phyloP scores from a whole-genome alignment of 306 rosid genomes.

The Morella rubra region DNA sequence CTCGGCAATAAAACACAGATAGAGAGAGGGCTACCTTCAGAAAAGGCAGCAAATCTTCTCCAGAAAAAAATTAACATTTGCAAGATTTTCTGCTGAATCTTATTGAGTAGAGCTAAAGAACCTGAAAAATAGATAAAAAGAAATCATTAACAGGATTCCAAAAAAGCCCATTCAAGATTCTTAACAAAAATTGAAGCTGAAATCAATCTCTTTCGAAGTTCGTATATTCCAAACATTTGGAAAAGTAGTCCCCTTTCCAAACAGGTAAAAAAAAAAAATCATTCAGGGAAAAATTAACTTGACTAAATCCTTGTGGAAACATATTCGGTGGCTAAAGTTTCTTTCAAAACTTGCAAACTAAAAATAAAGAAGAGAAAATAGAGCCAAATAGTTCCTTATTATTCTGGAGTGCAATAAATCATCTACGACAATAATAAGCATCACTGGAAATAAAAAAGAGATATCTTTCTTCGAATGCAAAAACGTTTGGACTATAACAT shows the following conservation, averaged over 20 bases:
- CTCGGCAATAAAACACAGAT: neutral
- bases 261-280: neutral
- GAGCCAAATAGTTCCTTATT: neutral
- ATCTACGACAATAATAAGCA: too few species aligned
- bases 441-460: too few species aligned
- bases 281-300: neutral
- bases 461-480: too few species aligned
- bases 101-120: neutral
- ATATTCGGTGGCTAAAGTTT: neutral
- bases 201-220: neutral
- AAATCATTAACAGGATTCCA: neutral
- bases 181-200: neutral
- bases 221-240: neutral
- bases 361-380: neutral
- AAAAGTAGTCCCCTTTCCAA: neutral
- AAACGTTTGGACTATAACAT: too few species aligned
- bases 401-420: too few species aligned
- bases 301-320: neutral
- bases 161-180: neutral
- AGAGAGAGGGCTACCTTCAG: slow-evolving; percentile 5
- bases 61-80: slow-evolving; percentile 11
- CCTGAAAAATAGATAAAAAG: neutral
- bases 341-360: neutral
- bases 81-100: neutral
- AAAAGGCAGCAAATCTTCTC: slow-evolving; percentile 11